phyloP scores from a whole-genome alignment of 2,329 filamentous ascomycete species.

The Drechslerella dactyloides region DNA sequence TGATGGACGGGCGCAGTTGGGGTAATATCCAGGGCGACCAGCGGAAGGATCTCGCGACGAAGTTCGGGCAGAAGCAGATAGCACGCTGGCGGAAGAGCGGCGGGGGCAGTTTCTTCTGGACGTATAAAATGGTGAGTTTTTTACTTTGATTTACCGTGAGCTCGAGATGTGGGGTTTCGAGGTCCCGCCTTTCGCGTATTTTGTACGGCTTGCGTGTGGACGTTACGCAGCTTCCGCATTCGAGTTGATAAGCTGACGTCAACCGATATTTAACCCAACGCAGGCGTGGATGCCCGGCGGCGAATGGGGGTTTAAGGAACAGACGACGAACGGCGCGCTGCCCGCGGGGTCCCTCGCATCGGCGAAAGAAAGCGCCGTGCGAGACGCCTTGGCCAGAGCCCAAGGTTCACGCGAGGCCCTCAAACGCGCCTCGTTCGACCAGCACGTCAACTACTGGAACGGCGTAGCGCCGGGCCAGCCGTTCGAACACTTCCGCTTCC shows the following conservation, averaged over 20 bases:
- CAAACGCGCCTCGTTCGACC: slow-evolving; percentile 57
- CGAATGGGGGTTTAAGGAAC: slow-evolving; percentile 67
- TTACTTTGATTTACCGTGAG: too few species aligned
- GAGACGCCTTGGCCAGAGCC: slow-evolving; percentile 57
- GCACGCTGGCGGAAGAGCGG: slow-evolving; percentile 62
- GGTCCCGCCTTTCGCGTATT: slow-evolving; percentile 9
- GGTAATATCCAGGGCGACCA: slow-evolving; percentile 60
- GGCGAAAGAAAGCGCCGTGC: slow-evolving; percentile 57
- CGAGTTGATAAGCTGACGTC: slow-evolving; percentile 9
- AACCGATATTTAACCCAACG: not conserved
- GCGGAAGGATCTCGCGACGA: slow-evolving; percentile 59
- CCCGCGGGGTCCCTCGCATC: slow-evolving; percentile 57
- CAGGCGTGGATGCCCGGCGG: slow-evolving; percentile 66
- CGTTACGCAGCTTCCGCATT: slow-evolving; percentile 3
- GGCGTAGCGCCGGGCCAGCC: slow-evolving; percentile 59
- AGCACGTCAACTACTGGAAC: slow-evolving; percentile 64
- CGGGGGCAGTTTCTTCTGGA: slow-evolving; percentile 67
- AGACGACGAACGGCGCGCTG: slow-evolving; percentile 60
- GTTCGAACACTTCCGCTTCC: slow-evolving; percentile 65
- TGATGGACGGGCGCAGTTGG: slow-evolving; percentile 64
- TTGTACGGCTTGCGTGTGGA: not conserved
- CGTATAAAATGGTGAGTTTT: slow-evolving; percentile 64
- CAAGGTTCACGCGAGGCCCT: slow-evolving; percentile 58
- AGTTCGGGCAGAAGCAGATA: slow-evolving; percentile 63
- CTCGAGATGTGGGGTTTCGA: not conserved